A percentile compares a stretch with the other conserved stretches of the same genome.
Conservation (phyloP, 345 rosid species). For the Zanthoxylum bungeanum region DNA sequence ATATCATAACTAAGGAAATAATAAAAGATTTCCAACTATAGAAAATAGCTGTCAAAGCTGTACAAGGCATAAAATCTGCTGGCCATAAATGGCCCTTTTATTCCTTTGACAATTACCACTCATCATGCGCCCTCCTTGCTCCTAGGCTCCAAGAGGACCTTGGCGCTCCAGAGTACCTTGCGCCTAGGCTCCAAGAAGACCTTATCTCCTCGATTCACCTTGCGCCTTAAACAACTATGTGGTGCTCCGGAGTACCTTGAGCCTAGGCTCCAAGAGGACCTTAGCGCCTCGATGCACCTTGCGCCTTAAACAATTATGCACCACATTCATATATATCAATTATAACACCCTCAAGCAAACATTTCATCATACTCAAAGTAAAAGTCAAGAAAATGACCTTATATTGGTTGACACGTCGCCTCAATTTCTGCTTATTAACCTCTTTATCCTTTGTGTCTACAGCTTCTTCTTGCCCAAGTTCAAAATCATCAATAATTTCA, state of each 20-base stretch:
- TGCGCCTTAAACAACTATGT: too few species aligned
- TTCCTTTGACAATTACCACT: background rate
- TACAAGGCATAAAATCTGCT: background rate
- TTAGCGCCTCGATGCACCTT: too few species aligned
- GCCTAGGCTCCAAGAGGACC: too few species aligned
- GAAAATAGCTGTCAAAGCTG: background rate
- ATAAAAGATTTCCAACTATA: background rate
- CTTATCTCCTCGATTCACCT: too few species aligned
- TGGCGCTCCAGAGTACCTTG: too few species aligned
- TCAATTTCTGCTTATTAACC: slow-evolving; percentile 73
- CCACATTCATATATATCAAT: background rate
- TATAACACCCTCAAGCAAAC: background rate
- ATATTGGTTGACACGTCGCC: slow-evolving; percentile 67
- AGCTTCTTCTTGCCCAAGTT: slow-evolving; percentile 86
- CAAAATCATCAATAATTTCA: slow-evolving; percentile 85
- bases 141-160: too few species aligned
- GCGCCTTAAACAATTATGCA: too few species aligned
- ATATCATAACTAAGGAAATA: background rate
- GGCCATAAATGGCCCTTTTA: background rate
- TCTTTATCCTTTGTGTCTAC: slow-evolving; percentile 85
- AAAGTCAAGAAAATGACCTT: slow-evolving; percentile 41
- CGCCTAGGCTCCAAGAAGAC: too few species aligned
- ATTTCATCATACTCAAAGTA: background rate
- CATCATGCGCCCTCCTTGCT: too few species aligned
- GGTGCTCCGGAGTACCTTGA: too few species aligned